A percentile compares a stretch with the other conserved stretches of the same genome.
Conservation (phyloP, 176 grass and related monocot genomes). For the Zoysia japonica region DNA sequence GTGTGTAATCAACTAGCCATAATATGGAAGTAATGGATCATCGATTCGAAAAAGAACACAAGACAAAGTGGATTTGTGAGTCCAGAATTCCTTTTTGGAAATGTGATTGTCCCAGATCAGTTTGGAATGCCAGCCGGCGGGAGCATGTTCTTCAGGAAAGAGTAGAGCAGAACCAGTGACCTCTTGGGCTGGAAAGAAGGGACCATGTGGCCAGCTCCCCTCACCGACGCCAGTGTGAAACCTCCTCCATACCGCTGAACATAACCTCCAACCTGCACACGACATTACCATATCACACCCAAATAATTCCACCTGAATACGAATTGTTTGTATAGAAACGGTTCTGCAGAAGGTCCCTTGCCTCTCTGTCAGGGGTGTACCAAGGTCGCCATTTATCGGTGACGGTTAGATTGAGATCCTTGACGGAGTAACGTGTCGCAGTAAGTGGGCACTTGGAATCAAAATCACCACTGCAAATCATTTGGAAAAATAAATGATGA, state of each 20-base stretch:
- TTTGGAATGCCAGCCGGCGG: not conserved
- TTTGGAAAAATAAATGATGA: not conserved
- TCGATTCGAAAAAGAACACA: not conserved
- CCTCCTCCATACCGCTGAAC: slow-evolving; percentile 41
- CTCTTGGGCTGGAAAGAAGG: slow-evolving; percentile 49
- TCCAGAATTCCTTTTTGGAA: no score
- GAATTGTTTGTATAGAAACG: not conserved
- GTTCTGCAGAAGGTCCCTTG: not conserved
- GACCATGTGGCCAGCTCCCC: slow-evolving; percentile 53
- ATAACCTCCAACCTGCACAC: slow-evolving; percentile 53
- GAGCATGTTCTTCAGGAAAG: slow-evolving; percentile 36
- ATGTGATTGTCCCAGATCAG: not conserved
- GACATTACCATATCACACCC: not conserved
- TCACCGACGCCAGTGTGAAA: slow-evolving; percentile 50
- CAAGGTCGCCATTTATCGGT: slow-evolving; percentile 48
- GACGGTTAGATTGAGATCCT: slow-evolving; percentile 33
- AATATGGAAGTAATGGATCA: not conserved
- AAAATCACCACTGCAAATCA: slow-evolving; percentile 44
- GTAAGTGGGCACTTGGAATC: slow-evolving; percentile 42
- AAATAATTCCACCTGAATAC: not conserved
- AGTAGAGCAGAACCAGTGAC: slow-evolving; percentile 46
- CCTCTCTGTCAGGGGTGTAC: slow-evolving; percentile 41
- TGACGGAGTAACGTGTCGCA: slow-evolving; percentile 37
- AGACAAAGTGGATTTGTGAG: not conserved
- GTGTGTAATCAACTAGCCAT: no score